phyloP scores from a whole-genome alignment of 1,284 basidiomycete genomes.

The Takashimella koratensis region DNA sequence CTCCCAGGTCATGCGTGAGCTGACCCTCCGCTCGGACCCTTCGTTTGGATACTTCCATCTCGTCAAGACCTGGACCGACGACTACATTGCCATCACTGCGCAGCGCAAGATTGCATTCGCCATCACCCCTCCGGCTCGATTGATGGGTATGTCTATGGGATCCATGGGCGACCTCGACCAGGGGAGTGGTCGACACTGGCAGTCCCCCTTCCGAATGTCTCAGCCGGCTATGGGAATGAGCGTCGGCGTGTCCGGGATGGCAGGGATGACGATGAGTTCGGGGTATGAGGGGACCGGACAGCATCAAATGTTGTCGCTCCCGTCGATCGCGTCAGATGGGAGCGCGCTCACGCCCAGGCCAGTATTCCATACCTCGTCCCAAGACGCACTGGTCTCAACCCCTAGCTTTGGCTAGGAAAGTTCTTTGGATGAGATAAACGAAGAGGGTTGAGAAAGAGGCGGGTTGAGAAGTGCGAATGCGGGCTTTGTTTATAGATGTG shows the following conservation, averaged over 20 bases:
- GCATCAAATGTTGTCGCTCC: background rate
- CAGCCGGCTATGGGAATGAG: background rate
- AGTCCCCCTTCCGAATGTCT: background rate
- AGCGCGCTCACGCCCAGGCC: background rate
- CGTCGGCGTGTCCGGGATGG: background rate
- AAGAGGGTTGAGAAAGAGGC: too few relatives aligned
- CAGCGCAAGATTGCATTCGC: conserved; percentile 30
- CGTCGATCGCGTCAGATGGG: background rate
- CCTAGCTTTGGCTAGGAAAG: background rate
- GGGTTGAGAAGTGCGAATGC: too few relatives aligned
- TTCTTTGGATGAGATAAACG: too few relatives aligned
- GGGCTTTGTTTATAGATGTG: too few relatives aligned
- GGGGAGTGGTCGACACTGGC: too few relatives aligned
- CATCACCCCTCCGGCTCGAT: background rate
- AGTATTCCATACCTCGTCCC: background rate
- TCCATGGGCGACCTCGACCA: too few relatives aligned
- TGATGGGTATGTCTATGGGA: too few relatives aligned
- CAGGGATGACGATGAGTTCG: background rate
- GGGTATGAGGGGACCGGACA: background rate
- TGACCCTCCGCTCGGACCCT: conserved; percentile 37
- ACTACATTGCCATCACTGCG: conserved; percentile 33
- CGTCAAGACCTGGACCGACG: conserved; percentile 45
- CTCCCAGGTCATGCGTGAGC: conserved; percentile 39
- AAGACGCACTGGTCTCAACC: background rate
- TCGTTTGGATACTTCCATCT: conserved; percentile 43